These are phyloP conservation scores for maize (Zea mays) DNA, from an alignment of 176 grass and related monocot species.

Conservation along the genomic window Zm-B73-REFERENCE-NAM-5.0 NC_050098.1:221110001-221110500, in stretches of 20 bases:
- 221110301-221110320: conserved; percentile 3
- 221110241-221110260: conserved; percentile 94
- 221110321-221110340: background rate
- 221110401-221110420: background rate
- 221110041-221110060: background rate
- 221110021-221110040: conserved; percentile 60
- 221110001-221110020: conserved; percentile 87
- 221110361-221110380: background rate
- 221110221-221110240: conserved; percentile 90
- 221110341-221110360: background rate
- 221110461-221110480: conserved; percentile 48
- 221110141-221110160: conserved; percentile 27
- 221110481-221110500: conserved; percentile 87
- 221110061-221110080: background rate
- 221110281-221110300: background rate
- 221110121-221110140: background rate
- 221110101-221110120: background rate
- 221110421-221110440: background rate
- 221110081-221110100: background rate
- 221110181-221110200: conserved; percentile 56
- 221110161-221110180: conserved; percentile 23
- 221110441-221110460: conserved; percentile 11
- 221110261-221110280: conserved; percentile 80
- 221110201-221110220: conserved; percentile 85
- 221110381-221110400: background rate